Evolutionary conservation across 176 grass and related monocot species (phyloP), one percentile per base, ranked within the genome.

Genomic region (Echinochloa phyllopogon): DNA sequence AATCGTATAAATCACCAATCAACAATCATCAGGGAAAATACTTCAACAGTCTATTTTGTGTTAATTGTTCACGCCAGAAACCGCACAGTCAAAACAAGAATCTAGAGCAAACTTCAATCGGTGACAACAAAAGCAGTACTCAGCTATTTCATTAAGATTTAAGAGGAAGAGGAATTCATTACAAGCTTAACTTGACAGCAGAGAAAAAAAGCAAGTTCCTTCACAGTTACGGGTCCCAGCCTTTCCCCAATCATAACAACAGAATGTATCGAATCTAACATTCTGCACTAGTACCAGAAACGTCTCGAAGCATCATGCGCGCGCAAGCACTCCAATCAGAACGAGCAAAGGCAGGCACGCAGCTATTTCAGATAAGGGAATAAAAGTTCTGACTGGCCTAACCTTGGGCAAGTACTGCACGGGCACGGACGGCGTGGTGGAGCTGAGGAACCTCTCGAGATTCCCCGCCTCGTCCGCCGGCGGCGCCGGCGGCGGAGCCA

Each of bases 381-480:
- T 1, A 40, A 39, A 27, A 17, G 39, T 75, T 75, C 70, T 24
- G 27, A 58, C 59, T 27, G 40, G 65, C n/a, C 27, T n/a, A 5
- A 94, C 95, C 92, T 93, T 97, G 67, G 88, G 84, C 65, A 90
- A 79, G 88, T 93, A 86, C 41, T 85, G 84, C 21, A 83, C 88
- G 2, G 72, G 92, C 69, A 97, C 90, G 21, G 86, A 86, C 5
- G 95, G 95, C 20, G 88, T 94, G 45, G 92, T 93, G 51, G 88
- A 89, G 55, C 90, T 83, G 69, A 97, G 84, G 82, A 97, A 94
- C 70, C 92, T 83, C 76, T 93, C 84, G 27, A 97, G 84, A 83
- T 97, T 97, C 83, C 87, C 88, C 47, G 59, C 82, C 70, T 79
- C 82, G 0, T 85, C 87, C 16, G 6, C 16, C 20, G 10, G 0